Base-by-base conservation (phyloP, 169 alveolate genomes). In the Plasmodium gonderi region DNA sequence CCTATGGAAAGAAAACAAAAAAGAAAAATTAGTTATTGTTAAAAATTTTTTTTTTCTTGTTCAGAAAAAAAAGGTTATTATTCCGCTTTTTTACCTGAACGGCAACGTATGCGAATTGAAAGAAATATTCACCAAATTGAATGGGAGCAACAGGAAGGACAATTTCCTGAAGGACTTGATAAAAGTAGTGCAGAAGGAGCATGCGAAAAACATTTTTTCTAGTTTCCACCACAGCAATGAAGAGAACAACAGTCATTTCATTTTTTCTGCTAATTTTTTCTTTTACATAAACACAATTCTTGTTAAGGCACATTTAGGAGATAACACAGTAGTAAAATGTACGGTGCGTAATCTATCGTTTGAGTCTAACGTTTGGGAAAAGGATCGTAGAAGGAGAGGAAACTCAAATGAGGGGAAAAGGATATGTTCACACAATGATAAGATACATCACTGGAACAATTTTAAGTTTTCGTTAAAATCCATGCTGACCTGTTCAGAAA, bases 11-110 rank as follows among this genome's bases (percentile, higher is more conserved):
- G 92, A 68, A 31, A 69, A 17, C 31, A 76, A 83, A n/a, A 20
- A 42, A 20, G 26, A 20, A 2, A 72, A 45, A 17, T 36, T 38
- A 83, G 9, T 69, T 40, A n/a, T 69, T 4, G 38, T 72, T n/a
- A 83, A 83, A 83, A 69, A 83, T 74, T 8, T 23, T n/a, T 69
- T 69, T 38, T 74, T 45, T 64, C 64, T 45, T 83, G 42, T 83
- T 14, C 40, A 38, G 20, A 31, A 83, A 40, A 83, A 49, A 26
- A 47, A 76, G 31, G n/a, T 72, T 8, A 60, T 69, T 47, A 31
- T 83, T 7, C 81, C 92, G 1, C 11, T 83, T 40, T 29, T 69
- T 7, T 51, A 44, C 60, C 11, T 83, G 23, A 83, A 83, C 72
- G 40, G 54, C 3, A 49, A 83, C 23, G 51, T 1, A 60, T 83